phyloP scores from a whole-genome alignment of 73 alveolate genomes.

The Paramecium octaurelia region DNA sequence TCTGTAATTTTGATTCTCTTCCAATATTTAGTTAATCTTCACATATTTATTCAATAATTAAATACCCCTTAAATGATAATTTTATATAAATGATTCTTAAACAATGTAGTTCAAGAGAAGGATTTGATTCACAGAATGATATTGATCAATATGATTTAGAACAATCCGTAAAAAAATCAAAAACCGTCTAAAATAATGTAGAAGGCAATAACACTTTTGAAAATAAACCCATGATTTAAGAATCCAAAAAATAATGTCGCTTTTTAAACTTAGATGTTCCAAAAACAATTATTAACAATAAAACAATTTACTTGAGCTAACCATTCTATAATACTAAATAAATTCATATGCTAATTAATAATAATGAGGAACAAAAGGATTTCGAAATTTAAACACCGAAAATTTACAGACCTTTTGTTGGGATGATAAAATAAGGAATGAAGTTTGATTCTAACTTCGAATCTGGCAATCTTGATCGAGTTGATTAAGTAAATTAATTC shows the following conservation, averaged over 20 bases:
- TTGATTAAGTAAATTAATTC: conserved; percentile 20
- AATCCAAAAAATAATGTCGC: not conserved
- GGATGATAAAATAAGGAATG: conserved; percentile 1
- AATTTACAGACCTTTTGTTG: conserved; percentile 2
- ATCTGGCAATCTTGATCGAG: conserved; percentile 59
- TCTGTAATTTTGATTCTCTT: not conserved
- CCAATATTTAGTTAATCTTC: not conserved
- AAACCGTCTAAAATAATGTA: not conserved
- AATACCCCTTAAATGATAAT: not conserved
- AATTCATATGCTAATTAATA: not conserved
- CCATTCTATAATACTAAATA: not conserved
- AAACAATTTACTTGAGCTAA: conserved; percentile 1
- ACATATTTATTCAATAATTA: not conserved
- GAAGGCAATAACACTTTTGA: not conserved
- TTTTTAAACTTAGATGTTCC: not conserved
- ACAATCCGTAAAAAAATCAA: not conserved
- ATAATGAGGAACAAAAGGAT: not conserved
- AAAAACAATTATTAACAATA: not conserved
- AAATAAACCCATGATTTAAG: not conserved
- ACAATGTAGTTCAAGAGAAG: conserved; percentile 42
- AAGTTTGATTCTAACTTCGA: conserved; percentile 56
- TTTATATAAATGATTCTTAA: conserved; percentile 36
- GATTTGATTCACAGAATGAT: conserved; percentile 15
- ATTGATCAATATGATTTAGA: not conserved
- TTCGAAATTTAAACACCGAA: not conserved